Conservation (phyloP, 176 grass and related monocot genomes). For the Miscanthus lutarioriparius region DNA sequence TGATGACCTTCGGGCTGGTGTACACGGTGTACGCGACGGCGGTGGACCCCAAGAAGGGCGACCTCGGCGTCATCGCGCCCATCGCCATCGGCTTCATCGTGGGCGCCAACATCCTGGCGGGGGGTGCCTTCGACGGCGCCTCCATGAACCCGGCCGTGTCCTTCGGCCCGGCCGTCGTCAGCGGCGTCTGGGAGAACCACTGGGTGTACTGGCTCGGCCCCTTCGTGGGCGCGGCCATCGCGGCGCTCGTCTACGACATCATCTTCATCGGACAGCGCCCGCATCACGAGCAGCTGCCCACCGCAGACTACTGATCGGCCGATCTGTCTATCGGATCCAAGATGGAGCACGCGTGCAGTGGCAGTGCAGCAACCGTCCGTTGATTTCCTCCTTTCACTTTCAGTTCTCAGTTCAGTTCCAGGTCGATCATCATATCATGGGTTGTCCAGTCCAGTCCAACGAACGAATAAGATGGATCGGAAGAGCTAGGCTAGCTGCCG, state of each 20-base stretch:
- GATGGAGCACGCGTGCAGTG: no score
- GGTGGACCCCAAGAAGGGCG: not conserved
- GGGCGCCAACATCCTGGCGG: slow-evolving; percentile 78
- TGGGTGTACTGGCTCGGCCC: slow-evolving; percentile 57
- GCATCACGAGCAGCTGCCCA: no score
- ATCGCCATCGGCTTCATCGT: slow-evolving; percentile 30
- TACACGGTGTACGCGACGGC: not conserved
- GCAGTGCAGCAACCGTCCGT: no score
- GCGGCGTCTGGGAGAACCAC: not conserved
- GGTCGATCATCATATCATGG: no score
- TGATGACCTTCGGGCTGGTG: not conserved
- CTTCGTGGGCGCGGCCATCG: slow-evolving; percentile 60
- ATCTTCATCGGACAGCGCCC: no score
- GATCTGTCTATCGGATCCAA: no score
- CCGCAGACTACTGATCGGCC: no score
- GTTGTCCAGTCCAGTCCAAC: no score
- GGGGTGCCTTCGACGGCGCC: slow-evolving; percentile 72
- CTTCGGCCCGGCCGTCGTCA: slow-evolving; percentile 60
- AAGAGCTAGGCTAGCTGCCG: no score
- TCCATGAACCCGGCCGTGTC: slow-evolving; percentile 89
- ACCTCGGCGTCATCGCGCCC: not conserved
- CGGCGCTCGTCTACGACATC: slow-evolving; percentile 63
- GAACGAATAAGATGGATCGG: no score
- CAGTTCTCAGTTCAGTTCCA: no score
- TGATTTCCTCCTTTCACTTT: no score